phyloP scores from a whole-genome alignment of 2,329 filamentous ascomycete species.

The Rhinocladiella similis region DNA sequence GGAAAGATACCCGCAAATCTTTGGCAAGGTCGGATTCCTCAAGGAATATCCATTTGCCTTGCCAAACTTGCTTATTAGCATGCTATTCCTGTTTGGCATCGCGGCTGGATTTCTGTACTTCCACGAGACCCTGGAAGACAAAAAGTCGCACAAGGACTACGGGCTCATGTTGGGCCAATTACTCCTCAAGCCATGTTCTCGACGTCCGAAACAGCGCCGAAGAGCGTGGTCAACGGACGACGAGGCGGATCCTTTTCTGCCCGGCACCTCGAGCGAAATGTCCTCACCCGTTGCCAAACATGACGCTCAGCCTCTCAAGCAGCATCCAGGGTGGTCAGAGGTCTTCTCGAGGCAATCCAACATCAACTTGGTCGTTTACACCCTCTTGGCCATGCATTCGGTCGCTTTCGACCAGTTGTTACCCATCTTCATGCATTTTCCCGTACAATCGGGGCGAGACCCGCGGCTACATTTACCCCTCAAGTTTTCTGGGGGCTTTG shows the following conservation, averaged over 20 bases:
- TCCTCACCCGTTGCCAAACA: conserved; percentile 11
- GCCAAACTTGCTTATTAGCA: conserved; percentile 76
- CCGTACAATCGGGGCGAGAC: conserved; percentile 54
- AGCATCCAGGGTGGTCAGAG: conserved; percentile 53
- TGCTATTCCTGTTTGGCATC: conserved; percentile 77
- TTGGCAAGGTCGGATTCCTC: conserved; percentile 67
- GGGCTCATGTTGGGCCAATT: conserved; percentile 72
- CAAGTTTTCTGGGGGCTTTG: conserved; percentile 81
- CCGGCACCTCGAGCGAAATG: conserved; percentile 20
- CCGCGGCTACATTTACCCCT: conserved; percentile 67
- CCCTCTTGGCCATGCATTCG: conserved; percentile 76
- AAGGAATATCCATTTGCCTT: conserved; percentile 77
- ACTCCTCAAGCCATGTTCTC: conserved; percentile 49
- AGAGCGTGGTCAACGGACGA: conserved; percentile 30
- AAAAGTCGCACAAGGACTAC: conserved; percentile 68
- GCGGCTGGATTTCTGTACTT: conserved; percentile 75
- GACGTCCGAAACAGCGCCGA: conserved; percentile 20
- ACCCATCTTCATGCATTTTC: conserved; percentile 84
- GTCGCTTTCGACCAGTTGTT: conserved; percentile 86
- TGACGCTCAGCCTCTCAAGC: conserved; percentile 18
- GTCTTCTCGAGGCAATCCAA: conserved; percentile 74
- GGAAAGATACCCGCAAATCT: conserved; percentile 69
- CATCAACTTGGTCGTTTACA: conserved; percentile 75
- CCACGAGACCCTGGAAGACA: conserved; percentile 77
- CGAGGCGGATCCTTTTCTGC: conserved; percentile 21